A percentile compares a stretch with the other conserved stretches of the same genome.
Evolutionary conservation across 208 protist genomes (phyloP).

Genomic region (Angomonas deanei): DNA sequence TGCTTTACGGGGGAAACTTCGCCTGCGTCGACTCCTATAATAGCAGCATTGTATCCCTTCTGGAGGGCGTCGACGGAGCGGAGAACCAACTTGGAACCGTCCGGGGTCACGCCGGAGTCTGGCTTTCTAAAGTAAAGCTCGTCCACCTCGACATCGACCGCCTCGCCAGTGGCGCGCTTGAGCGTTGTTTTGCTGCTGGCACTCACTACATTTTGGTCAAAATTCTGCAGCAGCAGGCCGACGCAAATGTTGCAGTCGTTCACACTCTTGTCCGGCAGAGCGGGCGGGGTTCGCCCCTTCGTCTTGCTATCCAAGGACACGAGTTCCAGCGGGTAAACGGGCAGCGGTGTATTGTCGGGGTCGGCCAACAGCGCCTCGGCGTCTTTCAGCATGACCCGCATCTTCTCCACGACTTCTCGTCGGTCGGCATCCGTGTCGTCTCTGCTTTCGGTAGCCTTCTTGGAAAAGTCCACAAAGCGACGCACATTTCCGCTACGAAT

Average conservation of each 20-base stretch:
- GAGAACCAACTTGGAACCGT: constrained; percentile 15
- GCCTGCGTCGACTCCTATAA: constrained; percentile 38
- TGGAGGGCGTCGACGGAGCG: constrained; percentile 12
- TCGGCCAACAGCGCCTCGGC: constrained; percentile 20
- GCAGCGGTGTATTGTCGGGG: constrained; percentile 7
- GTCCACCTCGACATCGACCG: constrained; percentile 12
- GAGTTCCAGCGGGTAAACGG: constrained; percentile 13
- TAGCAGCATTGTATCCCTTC: constrained; percentile 27
- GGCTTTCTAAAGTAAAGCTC: constrained; percentile 14
- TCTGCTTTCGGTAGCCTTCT: constrained; percentile 9
- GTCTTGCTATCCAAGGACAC: not conserved
- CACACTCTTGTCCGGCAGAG: not conserved
- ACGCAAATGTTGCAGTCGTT: constrained; percentile 10
- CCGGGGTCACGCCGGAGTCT: constrained; percentile 7
- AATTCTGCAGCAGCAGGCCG: constrained; percentile 11
- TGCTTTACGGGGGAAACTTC: not conserved
- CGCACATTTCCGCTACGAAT: constrained; percentile 31
- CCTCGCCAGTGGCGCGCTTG: not conserved
- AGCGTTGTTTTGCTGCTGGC: constrained; percentile 4
- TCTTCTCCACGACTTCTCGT: constrained; percentile 7
- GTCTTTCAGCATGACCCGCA: constrained; percentile 28
- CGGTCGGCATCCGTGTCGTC: constrained; percentile 3
- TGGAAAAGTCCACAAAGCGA: constrained; percentile 31
- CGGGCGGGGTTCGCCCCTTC: no score
- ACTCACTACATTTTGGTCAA: constrained; percentile 5